Percentiles rank a stretch among this genome's conserved stretches.
These are phyloP conservation scores for Apiospora saccharicola DNA, from an alignment of 2,329 filamentous ascomycete genomes.

Conservation along the genomic window DNA sequence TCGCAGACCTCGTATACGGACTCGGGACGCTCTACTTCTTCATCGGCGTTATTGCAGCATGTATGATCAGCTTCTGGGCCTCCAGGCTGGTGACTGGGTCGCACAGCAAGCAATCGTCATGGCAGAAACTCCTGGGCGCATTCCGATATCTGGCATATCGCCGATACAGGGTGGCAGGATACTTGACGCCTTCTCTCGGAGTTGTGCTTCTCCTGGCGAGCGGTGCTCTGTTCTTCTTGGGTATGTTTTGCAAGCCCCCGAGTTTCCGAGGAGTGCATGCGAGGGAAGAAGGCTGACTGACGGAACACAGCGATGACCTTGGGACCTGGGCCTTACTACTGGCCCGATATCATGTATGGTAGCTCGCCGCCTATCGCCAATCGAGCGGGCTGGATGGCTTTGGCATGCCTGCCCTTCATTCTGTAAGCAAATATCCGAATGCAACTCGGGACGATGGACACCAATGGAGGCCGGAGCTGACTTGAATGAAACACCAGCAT, in stretches of 20 bases:
- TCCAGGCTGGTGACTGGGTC: constrained; percentile 40
- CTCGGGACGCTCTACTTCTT: constrained; percentile 62
- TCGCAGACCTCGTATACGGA: constrained; percentile 61
- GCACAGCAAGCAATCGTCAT: constrained; percentile 38
- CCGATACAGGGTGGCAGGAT: constrained; percentile 44
- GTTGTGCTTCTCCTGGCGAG: constrained; percentile 48
- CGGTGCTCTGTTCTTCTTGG: constrained; percentile 56
- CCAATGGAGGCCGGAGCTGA: constrained; percentile 28
- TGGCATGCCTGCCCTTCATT: constrained; percentile 60
- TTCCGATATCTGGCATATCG: constrained; percentile 51
- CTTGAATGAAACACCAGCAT: constrained; percentile 39
- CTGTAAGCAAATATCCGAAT: constrained; percentile 40
- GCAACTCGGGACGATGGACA: too few relatives aligned
- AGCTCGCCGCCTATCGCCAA: constrained; percentile 61
- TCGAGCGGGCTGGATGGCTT: constrained; percentile 58
- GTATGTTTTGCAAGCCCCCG: constrained; percentile 35
- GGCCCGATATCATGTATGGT: constrained; percentile 58
- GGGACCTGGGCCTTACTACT: constrained; percentile 62
- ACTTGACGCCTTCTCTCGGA: constrained; percentile 54
- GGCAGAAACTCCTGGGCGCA: constrained; percentile 45
- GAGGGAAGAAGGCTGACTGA: constrained; percentile 27
- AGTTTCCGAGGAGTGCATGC: background rate
- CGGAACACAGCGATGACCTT: constrained; percentile 51
- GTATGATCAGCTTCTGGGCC: constrained; percentile 48
- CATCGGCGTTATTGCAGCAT: constrained; percentile 55